Evolutionary conservation across 192 early-diverging fungal species (phyloP).

Genomic region (Coemansia sp.): DNA sequence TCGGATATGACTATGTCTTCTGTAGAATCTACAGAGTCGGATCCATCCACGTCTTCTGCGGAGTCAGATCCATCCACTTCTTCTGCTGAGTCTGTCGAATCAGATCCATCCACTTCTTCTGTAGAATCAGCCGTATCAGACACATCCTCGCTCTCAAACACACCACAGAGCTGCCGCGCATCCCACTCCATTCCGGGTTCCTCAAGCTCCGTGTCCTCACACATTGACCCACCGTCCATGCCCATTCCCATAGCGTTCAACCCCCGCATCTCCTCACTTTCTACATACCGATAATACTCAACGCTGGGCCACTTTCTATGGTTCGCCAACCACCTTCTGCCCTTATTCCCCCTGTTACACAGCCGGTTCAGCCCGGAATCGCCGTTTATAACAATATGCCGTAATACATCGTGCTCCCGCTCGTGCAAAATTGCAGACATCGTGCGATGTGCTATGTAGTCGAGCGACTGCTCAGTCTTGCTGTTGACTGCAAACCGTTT

Average conservation of each 20-base stretch:
- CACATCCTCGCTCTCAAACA: background rate
- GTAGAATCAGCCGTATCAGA: background rate
- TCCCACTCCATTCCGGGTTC: conserved; percentile 40
- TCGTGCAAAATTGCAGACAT: conserved; percentile 19
- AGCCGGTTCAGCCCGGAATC: background rate
- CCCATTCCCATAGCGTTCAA: conserved; percentile 16
- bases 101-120: conserved; percentile 9
- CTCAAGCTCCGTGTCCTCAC: conserved; percentile 14
- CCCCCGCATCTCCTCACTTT: conserved; percentile 3
- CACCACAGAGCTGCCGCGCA: conserved; percentile 10
- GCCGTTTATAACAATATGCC: conserved; percentile 20
- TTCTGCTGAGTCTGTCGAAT: background rate
- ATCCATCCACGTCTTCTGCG: conserved; percentile 1
- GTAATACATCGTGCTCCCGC: conserved; percentile 16
- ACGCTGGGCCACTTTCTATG: conserved; percentile 17
- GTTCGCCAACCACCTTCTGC: background rate
- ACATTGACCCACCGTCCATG: background rate
- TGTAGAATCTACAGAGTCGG: conserved; percentile 6
- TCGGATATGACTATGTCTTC: background rate
- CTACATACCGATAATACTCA: conserved; percentile 14
- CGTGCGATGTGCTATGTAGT: conserved; percentile 13
- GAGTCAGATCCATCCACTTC: conserved; percentile 16
- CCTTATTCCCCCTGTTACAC: background rate
- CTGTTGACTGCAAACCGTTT: background rate
- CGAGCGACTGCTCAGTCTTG: background rate